Percentiles rank a stretch among this genome's conserved stretches.
These are phyloP conservation scores for Lecanicillium sp. DNA, from an alignment of 2,329 filamentous ascomycete genomes.

Conservation along the genomic window DNA sequence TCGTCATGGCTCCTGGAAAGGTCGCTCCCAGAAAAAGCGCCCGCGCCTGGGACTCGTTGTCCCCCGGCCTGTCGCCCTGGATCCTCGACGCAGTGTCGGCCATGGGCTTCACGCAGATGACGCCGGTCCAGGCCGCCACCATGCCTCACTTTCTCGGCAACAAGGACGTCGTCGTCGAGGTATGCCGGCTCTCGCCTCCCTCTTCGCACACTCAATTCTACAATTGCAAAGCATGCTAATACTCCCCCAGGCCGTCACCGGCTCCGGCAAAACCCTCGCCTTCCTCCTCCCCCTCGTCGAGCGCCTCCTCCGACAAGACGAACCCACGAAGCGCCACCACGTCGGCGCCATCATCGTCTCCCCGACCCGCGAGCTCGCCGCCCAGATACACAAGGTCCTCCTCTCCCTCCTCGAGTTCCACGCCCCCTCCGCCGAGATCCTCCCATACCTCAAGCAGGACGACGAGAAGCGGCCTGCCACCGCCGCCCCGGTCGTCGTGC, in stretches of 20 bases:
- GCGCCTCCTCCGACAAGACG: slow-evolving; percentile 70
- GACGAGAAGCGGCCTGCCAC: slow-evolving; percentile 46
- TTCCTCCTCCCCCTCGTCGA: slow-evolving; percentile 82
- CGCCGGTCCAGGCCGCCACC: slow-evolving; percentile 88
- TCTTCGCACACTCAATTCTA: background rate
- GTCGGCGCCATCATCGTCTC: slow-evolving; percentile 87
- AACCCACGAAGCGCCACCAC: slow-evolving; percentile 83
- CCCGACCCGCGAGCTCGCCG: slow-evolving; percentile 82
- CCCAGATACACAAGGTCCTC: slow-evolving; percentile 82
- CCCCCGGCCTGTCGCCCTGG: slow-evolving; percentile 53
- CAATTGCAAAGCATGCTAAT: slow-evolving; percentile 13
- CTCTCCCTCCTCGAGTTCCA: slow-evolving; percentile 76
- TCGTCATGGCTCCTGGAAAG: slow-evolving; percentile 30
- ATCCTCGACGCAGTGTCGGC: slow-evolving; percentile 74
- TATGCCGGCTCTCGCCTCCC: slow-evolving; percentile 23
- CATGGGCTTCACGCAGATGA: slow-evolving; percentile 84
- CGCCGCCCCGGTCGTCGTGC: slow-evolving; percentile 55
- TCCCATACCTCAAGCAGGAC: slow-evolving; percentile 48
- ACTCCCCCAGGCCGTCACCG: slow-evolving; percentile 64
- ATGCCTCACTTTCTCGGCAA: slow-evolving; percentile 84
- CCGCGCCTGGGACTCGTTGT: slow-evolving; percentile 39
- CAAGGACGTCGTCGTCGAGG: slow-evolving; percentile 88
- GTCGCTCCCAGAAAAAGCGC: slow-evolving; percentile 37
- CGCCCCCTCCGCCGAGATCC: slow-evolving; percentile 62
- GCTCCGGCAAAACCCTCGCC: slow-evolving; percentile 82